Base-by-base conservation (phyloP, 169 alveolate species). In the Plasmodium malariae region DNA sequence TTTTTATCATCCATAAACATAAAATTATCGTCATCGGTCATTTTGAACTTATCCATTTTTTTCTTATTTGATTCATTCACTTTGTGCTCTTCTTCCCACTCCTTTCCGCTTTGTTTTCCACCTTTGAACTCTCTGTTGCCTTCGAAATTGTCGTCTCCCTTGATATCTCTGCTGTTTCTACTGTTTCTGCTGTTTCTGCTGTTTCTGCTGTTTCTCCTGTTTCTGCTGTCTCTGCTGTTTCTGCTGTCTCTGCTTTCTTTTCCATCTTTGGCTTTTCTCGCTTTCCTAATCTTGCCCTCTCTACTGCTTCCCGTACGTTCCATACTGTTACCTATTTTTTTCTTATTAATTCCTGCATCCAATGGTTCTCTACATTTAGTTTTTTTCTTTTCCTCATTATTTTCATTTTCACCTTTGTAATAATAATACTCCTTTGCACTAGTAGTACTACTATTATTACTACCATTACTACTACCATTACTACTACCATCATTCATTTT, bases 391-490 rank as follows among this genome's bases (percentile, higher is more conserved):
- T 57, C 73, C 28, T 59, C 88, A 45, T 57, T 17, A 7, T 74
- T 6, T 34, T 45, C 88, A 26, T 48, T 59, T 40, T 59, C 88
- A 32, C 40, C 88, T 7, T 49, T 12, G 37, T 7, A 28, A 24
- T 24, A 34, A 49, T 17, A 62, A 62, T 26, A n/a, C 26, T 26
- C 55, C 12, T 9, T 12, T 43, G 55, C 12, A 43, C 12, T 43
- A n/a, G 65, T 19, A 14, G 6, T 45, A 43, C 19, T 32, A 7
- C 37, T 68, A n/a, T 67, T 1, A 62, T 62, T 34, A 34, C 65
- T 19, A 54, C 65, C 14, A 19, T 54, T 19, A 24, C 43, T 21
- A 0, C 21, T 24, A 24, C 28, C 48, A 0, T 12, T 57, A 14
- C 21, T 26, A 63, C 26, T 40, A 26, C 17, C 54, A 32, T 32